These are phyloP conservation scores for Lonicera japonica DNA, from an alignment of 129 eudicot species.

Conservation along the genomic window DNA sequence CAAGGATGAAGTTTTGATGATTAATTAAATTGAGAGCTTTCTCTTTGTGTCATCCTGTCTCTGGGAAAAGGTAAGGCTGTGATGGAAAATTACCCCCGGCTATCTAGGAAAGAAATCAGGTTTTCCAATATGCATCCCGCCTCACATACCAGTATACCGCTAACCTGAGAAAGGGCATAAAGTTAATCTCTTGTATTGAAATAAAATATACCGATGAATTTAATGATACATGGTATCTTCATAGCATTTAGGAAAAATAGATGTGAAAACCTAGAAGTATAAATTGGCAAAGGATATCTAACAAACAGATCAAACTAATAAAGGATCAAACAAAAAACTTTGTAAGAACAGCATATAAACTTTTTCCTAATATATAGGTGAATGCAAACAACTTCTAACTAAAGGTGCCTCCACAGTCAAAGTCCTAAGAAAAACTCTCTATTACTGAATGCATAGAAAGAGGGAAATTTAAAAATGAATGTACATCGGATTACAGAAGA, in stretches of 20 bases:
- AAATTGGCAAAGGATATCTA: not conserved
- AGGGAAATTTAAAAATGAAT: not conserved
- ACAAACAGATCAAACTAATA: constrained; percentile 6
- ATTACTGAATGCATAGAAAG: not conserved
- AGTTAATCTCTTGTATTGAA: not conserved
- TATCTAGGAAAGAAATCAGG: constrained; percentile 76
- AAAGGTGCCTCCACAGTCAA: not conserved
- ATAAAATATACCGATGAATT: not conserved
- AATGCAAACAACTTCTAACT: not conserved
- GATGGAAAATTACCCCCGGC: constrained; percentile 52
- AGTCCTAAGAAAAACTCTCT: not conserved
- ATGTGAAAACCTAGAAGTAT: not conserved
- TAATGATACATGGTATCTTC: constrained; percentile 7
- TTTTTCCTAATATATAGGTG: not conserved
- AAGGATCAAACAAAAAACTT: not conserved
- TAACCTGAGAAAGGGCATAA: constrained; percentile 39
- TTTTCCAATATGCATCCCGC: constrained; percentile 98
- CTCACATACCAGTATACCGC: constrained; percentile 97
- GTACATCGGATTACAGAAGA: not conserved
- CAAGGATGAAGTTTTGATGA: too few species aligned
- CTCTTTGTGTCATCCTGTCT: too few species aligned
- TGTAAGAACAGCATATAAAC: constrained; percentile 18
- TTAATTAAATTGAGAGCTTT: too few species aligned
- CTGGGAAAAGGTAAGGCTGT: too few species aligned
- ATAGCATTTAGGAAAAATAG: not conserved